Percentiles rank a stretch among this genome's conserved stretches.
These are phyloP conservation scores for Salix exigua DNA, from an alignment of 345 rosid genomes.

Conservation along the genomic window DNA sequence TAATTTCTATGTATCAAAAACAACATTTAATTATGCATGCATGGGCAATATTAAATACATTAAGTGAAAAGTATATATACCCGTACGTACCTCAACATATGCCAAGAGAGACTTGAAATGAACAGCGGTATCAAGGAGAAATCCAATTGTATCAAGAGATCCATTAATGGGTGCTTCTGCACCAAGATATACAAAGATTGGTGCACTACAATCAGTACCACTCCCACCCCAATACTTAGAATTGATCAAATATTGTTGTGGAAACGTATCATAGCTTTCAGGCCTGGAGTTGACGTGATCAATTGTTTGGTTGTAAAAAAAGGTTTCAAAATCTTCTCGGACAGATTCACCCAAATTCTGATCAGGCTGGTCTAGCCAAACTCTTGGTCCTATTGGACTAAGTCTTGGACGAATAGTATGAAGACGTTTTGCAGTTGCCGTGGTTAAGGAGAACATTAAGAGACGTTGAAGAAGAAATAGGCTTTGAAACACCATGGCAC, in stretches of 20 bases:
- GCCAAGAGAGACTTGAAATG: constrained; percentile 29
- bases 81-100: constrained; percentile 43
- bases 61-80: neutral
- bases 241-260: constrained; percentile 35
- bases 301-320: constrained; percentile 39
- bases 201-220: constrained; percentile 24
- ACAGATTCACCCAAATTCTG: neutral
- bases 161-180: constrained; percentile 25
- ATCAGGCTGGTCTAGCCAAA: neutral
- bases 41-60: too few relatives aligned
- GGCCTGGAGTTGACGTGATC: constrained; percentile 49
- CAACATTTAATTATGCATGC: neutral
- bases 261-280: constrained; percentile 36
- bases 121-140: constrained; percentile 32
- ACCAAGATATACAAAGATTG: constrained; percentile 39
- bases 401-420: constrained; percentile 34
- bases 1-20: neutral
- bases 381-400: constrained; percentile 21
- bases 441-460: neutral
- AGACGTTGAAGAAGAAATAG: neutral
- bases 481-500: constrained; percentile 3
- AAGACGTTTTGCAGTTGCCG: neutral
- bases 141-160: constrained; percentile 6
- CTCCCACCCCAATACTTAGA: constrained; percentile 51
- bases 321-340: constrained; percentile 24